Evolutionary conservation across 371 early-diverging fungal species (phyloP).

Genomic region (Actinomortierella ambigua): DNA sequence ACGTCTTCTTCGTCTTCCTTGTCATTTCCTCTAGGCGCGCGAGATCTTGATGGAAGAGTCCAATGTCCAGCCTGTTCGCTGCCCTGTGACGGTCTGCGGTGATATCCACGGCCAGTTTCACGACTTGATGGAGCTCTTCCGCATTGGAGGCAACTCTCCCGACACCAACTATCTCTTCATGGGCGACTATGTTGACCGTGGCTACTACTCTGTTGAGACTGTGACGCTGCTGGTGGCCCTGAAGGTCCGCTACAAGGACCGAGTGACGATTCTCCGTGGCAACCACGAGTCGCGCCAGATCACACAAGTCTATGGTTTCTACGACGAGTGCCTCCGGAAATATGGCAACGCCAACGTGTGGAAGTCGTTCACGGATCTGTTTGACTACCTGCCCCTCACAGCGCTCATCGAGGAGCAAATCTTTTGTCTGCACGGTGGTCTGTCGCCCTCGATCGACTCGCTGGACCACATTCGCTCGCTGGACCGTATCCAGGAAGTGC

Average conservation of each 20-base stretch:
- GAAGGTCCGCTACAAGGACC: conserved; percentile 94
- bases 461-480: conserved; percentile 97
- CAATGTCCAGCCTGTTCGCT: conserved; percentile 94
- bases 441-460: conserved; percentile 97
- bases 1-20: too few species aligned
- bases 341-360: conserved; percentile 99
- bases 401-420: conserved; percentile 95
- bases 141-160: conserved; percentile 97
- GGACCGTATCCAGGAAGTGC: conserved; percentile 98
- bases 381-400: conserved; percentile 98
- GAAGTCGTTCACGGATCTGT: conserved; percentile 98
- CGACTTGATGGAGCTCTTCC: conserved; percentile 98
- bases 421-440: conserved; percentile 99
- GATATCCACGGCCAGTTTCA: conserved; percentile 99
- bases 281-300: conserved; percentile 99
- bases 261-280: conserved; percentile 98
- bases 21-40: too few species aligned
- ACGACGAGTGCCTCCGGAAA: conserved; percentile 99
- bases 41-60: conserved; percentile 96
- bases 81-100: conserved; percentile 98
- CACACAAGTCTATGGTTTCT: conserved; percentile 99
- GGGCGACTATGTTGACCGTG: conserved; percentile 99
- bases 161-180: conserved; percentile 99
- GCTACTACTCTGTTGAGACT: conserved; percentile 99
- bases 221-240: conserved; percentile 95